Conservation (phyloP, 169 alveolate genomes). For the Cyclospora cayetanensis region DNA sequence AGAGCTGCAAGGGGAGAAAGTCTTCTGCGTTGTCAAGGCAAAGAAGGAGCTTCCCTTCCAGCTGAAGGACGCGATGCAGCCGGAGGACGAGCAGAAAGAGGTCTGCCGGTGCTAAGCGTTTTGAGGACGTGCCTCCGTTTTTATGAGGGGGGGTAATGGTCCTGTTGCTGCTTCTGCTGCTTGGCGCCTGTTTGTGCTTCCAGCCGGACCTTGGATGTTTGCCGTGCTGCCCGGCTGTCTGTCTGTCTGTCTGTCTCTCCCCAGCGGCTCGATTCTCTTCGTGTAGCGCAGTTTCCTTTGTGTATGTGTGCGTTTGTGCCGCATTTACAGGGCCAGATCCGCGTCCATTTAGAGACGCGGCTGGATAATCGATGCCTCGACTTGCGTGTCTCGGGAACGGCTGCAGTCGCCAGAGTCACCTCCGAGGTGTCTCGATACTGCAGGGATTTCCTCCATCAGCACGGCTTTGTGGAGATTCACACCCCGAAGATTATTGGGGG, state of each 20-base stretch:
- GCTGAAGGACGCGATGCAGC: constrained; percentile 93
- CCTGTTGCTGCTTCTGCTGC: neutral
- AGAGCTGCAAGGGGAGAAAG: constrained; percentile 89
- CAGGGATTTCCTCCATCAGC: constrained; percentile 73
- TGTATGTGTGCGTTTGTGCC: constrained; percentile 3
- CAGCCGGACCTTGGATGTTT: neutral
- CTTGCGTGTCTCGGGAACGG: constrained; percentile 81
- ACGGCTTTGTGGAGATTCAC: constrained; percentile 96
- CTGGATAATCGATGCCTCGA: constrained; percentile 97
- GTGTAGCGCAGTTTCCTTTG: neutral
- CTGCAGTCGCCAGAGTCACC: constrained; percentile 94
- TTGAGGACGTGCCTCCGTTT: neutral
- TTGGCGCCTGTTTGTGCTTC: neutral
- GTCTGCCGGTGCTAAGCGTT: constrained; percentile 63
- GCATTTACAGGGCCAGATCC: constrained; percentile 83
- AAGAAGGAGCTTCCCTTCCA: constrained; percentile 94
- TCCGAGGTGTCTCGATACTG: constrained; percentile 94
- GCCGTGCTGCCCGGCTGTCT: neutral
- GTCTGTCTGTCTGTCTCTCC: too few relatives aligned
- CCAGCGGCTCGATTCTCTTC: neutral
- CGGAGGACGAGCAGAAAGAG: constrained; percentile 33
- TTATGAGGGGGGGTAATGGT: too few relatives aligned
- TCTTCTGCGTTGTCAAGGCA: constrained; percentile 83
- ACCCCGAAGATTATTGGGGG: constrained; percentile 99
- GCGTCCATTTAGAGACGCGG: constrained; percentile 96